phyloP scores from a whole-genome alignment of 106 monocot genomes.

The Dendrobium officinale region DNA sequence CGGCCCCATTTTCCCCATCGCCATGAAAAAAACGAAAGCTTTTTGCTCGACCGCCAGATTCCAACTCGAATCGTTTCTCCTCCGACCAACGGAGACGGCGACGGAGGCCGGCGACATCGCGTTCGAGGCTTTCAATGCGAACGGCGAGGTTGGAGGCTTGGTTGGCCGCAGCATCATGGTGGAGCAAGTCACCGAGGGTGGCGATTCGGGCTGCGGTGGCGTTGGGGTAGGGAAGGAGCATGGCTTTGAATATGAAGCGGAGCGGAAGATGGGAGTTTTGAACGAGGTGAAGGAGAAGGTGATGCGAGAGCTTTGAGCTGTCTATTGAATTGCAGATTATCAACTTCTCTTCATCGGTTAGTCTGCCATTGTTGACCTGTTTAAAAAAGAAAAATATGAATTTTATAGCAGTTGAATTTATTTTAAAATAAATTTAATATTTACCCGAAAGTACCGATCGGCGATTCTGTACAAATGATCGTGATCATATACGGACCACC shows the following conservation, averaged over 20 bases:
- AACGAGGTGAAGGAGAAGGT: constrained; percentile 50
- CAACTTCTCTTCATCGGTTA: constrained; percentile 71
- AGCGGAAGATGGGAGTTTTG: constrained; percentile 82
- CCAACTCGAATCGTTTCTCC: constrained; percentile 22
- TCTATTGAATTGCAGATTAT: constrained; percentile 52
- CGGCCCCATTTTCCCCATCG: background rate
- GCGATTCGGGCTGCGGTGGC: constrained; percentile 14
- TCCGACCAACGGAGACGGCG: constrained; percentile 36
- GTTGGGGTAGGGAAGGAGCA: constrained; percentile 37
- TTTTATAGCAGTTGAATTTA: background rate
- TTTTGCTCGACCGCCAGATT: background rate
- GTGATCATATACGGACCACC: constrained; percentile 42
- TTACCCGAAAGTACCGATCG: constrained; percentile 65
- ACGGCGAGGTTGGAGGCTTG: constrained; percentile 43
- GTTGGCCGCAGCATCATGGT: constrained; percentile 51
- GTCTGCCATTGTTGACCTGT: constrained; percentile 32
- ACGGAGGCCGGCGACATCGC: constrained; percentile 49
- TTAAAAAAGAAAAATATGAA: no score
- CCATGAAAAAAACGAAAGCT: background rate
- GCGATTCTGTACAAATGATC: constrained; percentile 61
- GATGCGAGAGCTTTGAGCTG: constrained; percentile 51
- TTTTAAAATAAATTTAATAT: background rate
- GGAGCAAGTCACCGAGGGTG: constrained; percentile 65
- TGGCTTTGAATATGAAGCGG: constrained; percentile 83
- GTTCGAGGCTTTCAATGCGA: constrained; percentile 60